Evolutionary conservation across 2,329 filamentous ascomycete species (phyloP).

Genomic region (Calonectria pseudoturangicola): DNA sequence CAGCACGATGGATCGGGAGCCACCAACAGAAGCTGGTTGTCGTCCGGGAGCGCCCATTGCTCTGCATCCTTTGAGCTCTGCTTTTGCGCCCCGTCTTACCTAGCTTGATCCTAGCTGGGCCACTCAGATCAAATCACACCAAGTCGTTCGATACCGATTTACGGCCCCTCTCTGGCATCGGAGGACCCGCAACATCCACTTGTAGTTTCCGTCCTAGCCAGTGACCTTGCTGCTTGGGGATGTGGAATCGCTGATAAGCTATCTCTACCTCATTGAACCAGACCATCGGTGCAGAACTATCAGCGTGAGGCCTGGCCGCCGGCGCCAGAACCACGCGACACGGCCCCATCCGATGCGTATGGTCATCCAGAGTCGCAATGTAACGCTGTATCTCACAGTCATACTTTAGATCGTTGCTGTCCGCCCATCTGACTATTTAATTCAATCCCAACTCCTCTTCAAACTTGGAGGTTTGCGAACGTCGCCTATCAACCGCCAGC

Average conservation of each 20-base stretch:
- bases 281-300: constrained; percentile 44
- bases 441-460: constrained; percentile 19
- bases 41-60: constrained; percentile 31
- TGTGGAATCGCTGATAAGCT: constrained; percentile 53
- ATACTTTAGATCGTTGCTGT: constrained; percentile 41
- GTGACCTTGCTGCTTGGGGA: constrained; percentile 42
- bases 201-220: constrained; percentile 39
- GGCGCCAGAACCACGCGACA: constrained; percentile 47
- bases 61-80: neutral
- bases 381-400: constrained; percentile 36
- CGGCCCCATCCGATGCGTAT: constrained; percentile 41
- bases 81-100: constrained; percentile 1
- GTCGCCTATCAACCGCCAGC: neutral
- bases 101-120: neutral
- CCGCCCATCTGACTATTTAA: constrained; percentile 3
- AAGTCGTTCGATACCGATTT: constrained; percentile 40
- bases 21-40: constrained; percentile 17
- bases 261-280: constrained; percentile 48
- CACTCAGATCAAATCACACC: constrained; percentile 1
- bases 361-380: constrained; percentile 32
- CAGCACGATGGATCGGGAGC: constrained; percentile 29
- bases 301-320: constrained; percentile 46
- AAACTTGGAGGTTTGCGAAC: neutral
- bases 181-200: constrained; percentile 49
- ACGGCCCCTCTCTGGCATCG: constrained; percentile 38